A percentile compares a stretch with the other conserved stretches of the same genome.
phyloP scores from a whole-genome alignment of 495 filamentous ascomycete species.

The Chaetomidium leptoderma region DNA sequence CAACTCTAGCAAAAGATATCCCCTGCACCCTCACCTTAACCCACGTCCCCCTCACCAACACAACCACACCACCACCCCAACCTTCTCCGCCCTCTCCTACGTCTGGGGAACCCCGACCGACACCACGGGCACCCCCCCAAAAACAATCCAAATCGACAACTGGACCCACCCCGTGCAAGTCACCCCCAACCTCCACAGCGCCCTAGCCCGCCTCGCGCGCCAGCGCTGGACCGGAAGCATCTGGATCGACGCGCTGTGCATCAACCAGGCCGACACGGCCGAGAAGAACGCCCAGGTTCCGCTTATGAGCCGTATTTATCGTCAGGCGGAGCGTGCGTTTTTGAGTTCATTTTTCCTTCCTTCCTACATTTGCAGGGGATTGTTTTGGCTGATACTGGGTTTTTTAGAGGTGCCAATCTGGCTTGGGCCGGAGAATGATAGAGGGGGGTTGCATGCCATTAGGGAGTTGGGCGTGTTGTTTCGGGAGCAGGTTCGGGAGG shows the following conservation, averaged over 20 bases:
- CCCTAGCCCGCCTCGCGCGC: not conserved
- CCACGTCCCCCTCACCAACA: not conserved
- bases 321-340: constrained; percentile 22
- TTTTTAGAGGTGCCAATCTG: constrained; percentile 33
- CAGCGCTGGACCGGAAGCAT: not conserved
- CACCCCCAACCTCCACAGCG: not conserved
- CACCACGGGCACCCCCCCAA: not conserved
- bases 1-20: not conserved
- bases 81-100: constrained; percentile 8
- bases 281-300: constrained; percentile 34
- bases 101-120: not conserved
- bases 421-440: constrained; percentile 25
- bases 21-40: constrained; percentile 3
- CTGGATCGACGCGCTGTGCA: constrained; percentile 39
- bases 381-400: too few relatives aligned
- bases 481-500: not conserved
- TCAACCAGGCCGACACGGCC: constrained; percentile 32
- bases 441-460: constrained; percentile 14
- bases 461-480: constrained; percentile 2
- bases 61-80: not conserved
- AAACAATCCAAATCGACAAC: not conserved
- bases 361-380: too few relatives aligned
- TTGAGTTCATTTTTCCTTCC: too few relatives aligned
- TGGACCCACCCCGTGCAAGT: not conserved
- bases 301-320: constrained; percentile 34